Base-by-base conservation (phyloP, 768 basidiomycete species). In the Psilocybe azurescens region DNA sequence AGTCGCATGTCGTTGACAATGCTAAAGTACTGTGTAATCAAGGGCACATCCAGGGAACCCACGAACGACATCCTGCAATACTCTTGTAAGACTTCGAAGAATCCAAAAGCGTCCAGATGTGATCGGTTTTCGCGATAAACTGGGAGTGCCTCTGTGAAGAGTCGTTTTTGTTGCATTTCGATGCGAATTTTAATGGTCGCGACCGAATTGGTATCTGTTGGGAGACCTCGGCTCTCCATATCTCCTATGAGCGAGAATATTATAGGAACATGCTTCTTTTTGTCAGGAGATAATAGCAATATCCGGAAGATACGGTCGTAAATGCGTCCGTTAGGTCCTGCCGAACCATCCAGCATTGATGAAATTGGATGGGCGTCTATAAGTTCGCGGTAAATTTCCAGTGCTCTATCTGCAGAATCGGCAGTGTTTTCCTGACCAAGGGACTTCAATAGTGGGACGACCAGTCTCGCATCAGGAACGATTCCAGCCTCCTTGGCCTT, bases 1-100 rank as follows among this genome's bases (percentile, higher is more conserved):
- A 75, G 73, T 29, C 85, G 88, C 93, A 96, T 95, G 75, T 95
- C 93, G 39, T 81, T 83, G 60, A 94, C 82, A 54, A 96, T 90
- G 57, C 84, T 83, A 72, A 94, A 88, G 73, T 91, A 93, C 57
- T 86, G 79, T 73, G 78, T 63, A 72, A 85, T 64, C 71, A 84
- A 70, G 64, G 79, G 81, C 4, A 81, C 67, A 52, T 76, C 70
- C 28, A 79, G 67, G 16, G 74, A 70, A 20, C 81, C 71, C 50
- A 77, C 75, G 60, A 86, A 87, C 8, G 83, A 80, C 56, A 91
- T 78, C 28, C 80, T 79, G 69, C 85, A 83, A 66, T 92, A 89
- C 2, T 84, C 81, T 62, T 84, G 76, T 56, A 94, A 79, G 60
- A 96, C 86, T 48, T 83, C 78, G 8, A 78, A 74, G 70, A 88